phyloP scores from a whole-genome alignment of 805 yeast genomes.

The Wickerhamomyces kurtzmanii region DNA sequence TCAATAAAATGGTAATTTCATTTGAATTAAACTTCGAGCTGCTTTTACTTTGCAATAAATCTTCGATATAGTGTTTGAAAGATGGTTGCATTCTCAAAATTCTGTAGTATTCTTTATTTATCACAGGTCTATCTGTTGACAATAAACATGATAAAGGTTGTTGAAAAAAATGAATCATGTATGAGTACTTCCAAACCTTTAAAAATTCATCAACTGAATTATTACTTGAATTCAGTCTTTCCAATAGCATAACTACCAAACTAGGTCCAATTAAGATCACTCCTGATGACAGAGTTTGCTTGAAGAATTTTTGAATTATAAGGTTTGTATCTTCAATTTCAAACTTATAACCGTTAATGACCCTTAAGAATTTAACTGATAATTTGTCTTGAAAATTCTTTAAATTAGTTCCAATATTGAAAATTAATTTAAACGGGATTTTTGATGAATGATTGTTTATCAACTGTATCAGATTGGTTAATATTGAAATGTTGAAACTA shows the following conservation, averaged over 20 bases:
- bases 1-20: constrained; percentile 7
- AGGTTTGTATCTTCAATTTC: constrained; percentile 15
- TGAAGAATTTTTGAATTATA: constrained; percentile 12
- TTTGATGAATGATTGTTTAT: constrained; percentile 7
- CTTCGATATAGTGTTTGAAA: constrained; percentile 16
- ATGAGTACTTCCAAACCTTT: constrained; percentile 12
- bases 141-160: constrained; percentile 10
- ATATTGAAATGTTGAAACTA: constrained; percentile 10
- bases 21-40: constrained; percentile 2
- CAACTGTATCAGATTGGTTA: constrained; percentile 11
- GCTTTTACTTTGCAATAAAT: constrained; percentile 4
- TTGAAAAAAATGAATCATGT: constrained; percentile 15
- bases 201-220: constrained; percentile 15
- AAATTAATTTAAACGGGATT: constrained; percentile 14
- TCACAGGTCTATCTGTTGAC: background rate
- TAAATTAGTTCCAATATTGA: constrained; percentile 13
- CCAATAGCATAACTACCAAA: no score
- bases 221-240: constrained; percentile 11
- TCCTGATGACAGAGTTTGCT: constrained; percentile 10
- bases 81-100: constrained; percentile 26
- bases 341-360: no score
- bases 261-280: no score
- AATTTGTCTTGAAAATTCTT: constrained; percentile 10
- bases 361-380: no score
- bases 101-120: constrained; percentile 7